Evolutionary conservation across 2,329 filamentous ascomycete species (phyloP).

Genomic region (Trichoderma pleuroti): DNA sequence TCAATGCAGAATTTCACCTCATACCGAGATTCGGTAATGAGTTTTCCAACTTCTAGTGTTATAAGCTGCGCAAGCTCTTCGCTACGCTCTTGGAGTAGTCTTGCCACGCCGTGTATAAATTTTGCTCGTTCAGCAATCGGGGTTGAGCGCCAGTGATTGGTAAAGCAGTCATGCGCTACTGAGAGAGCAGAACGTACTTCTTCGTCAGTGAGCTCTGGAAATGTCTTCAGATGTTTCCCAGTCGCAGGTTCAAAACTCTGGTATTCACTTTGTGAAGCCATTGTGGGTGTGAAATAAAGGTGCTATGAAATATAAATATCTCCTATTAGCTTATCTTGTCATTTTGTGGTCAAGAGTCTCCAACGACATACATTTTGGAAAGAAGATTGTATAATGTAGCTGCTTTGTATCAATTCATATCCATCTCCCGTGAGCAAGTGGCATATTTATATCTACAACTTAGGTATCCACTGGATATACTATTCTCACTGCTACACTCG

Average conservation of each 20-base stretch:
- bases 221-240: not conserved
- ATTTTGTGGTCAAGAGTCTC: not conserved
- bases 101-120: not conserved
- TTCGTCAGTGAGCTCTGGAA: not conserved
- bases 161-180: not conserved
- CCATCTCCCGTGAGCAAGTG: not conserved
- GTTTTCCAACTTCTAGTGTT: not conserved
- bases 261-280: not conserved
- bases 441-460: not conserved
- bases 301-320: not conserved
- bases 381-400: not conserved
- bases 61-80: not conserved
- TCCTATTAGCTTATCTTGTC: not conserved
- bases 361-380: not conserved
- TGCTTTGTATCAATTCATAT: not conserved
- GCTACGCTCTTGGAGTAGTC: not conserved
- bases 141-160: not conserved
- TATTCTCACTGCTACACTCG: not conserved
- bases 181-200: not conserved
- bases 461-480: not conserved
- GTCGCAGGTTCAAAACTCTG: not conserved
- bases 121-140: not conserved
- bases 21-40: not conserved
- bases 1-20: not conserved
- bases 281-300: not conserved